phyloP scores from a whole-genome alignment of 306 rosid genomes.

The Acacia crassicarpa region DNA sequence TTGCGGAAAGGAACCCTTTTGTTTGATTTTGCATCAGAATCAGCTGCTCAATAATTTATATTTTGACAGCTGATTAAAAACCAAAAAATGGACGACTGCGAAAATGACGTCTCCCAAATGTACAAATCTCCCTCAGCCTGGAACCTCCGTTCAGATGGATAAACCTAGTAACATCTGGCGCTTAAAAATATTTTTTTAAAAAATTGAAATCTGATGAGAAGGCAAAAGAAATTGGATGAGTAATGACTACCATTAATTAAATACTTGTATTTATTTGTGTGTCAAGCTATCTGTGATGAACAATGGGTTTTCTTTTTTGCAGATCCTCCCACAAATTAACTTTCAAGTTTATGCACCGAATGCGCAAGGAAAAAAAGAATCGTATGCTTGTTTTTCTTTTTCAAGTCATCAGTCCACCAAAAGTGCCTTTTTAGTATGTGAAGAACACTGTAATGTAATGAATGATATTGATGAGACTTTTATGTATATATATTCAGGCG shows the following conservation, averaged over 20 bases:
- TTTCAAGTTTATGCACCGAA: not conserved
- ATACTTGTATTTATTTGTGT: not conserved
- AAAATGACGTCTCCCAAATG: not conserved
- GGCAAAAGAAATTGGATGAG: not conserved
- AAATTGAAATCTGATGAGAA: not conserved
- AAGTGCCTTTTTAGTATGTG: not conserved
- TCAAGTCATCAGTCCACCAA: not conserved
- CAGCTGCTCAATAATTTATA: slow-evolving; percentile 5
- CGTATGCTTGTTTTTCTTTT: slow-evolving; percentile 9
- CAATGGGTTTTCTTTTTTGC: not conserved
- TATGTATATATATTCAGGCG: not conserved
- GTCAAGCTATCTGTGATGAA: not conserved
- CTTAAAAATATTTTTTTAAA: not conserved
- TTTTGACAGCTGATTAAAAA: not conserved
- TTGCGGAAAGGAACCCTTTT: not conserved
- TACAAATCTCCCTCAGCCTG: not conserved
- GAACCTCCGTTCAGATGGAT: not conserved
- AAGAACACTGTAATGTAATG: not conserved
- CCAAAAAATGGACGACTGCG: not conserved
- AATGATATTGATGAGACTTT: not conserved
- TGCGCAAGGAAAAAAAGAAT: not conserved
- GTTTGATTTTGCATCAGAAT: slow-evolving; percentile 2
- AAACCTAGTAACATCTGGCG: not conserved
- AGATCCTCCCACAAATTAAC: not conserved
- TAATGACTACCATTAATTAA: not conserved